A percentile compares a stretch with the other conserved stretches of the same genome.
Evolutionary conservation across 805 yeast species (phyloP).

Genomic region (Candida dendrica): DNA sequence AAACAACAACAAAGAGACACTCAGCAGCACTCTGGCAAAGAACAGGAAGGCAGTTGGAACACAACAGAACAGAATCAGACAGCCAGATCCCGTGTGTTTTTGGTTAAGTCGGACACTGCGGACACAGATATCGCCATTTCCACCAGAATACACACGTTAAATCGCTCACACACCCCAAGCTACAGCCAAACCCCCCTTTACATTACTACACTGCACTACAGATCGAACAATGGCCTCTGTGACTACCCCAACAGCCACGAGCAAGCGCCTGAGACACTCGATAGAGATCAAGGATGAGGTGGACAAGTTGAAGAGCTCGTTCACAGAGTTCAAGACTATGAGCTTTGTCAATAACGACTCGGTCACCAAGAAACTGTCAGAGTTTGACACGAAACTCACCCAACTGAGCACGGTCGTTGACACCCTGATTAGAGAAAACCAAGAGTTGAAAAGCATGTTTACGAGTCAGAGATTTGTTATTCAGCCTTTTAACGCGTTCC

Average conservation of each 20-base stretch:
- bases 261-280: not conserved
- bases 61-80: too few relatives aligned
- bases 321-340: not conserved
- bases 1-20: too few relatives aligned
- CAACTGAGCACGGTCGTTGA: conserved; percentile 17
- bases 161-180: too few relatives aligned
- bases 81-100: too few relatives aligned
- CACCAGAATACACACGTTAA: too few relatives aligned
- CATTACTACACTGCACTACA: too few relatives aligned
- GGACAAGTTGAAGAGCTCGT: not conserved
- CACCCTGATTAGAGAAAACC: conserved; percentile 19
- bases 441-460: conserved; percentile 15
- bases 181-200: too few relatives aligned
- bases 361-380: conserved; percentile 15
- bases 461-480: conserved; percentile 17
- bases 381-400: conserved; percentile 13
- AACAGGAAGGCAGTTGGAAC: too few relatives aligned
- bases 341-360: conserved; percentile 8
- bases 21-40: too few relatives aligned
- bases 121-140: too few relatives aligned
- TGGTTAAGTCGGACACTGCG: too few relatives aligned
- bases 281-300: conserved; percentile 1
- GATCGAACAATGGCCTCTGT: not conserved
- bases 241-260: not conserved
- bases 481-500: conserved; percentile 12